Base-by-base conservation (phyloP, 2,329 filamentous ascomycete genomes). In the Neurospora sp. region DNA sequence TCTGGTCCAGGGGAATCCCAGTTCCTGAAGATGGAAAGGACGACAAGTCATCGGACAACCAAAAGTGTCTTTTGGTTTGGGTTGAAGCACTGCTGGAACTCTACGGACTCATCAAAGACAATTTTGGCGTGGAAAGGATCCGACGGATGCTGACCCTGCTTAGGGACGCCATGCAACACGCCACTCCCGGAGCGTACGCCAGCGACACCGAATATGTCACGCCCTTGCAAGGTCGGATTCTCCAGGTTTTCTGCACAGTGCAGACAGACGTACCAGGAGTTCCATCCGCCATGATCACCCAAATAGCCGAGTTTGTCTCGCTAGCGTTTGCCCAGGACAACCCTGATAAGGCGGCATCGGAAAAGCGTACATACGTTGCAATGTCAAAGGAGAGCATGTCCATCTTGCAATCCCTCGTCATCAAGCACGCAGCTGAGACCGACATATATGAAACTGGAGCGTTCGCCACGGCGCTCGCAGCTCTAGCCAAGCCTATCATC, bases 11-110 rank as follows among this genome's bases (percentile, higher is more conserved):
- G 46, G 86, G 87, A 1, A 83, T 91, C n/a, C 89, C 90, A 0
- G 80, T 84, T 3, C 79, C 82, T 1, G 80, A 80, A 39, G 74
- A 81, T 40, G 77, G 79, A 13, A 76, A 80, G 19, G 76, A 81
- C 15, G 81, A 85, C 46, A 84, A 84, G 67, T 79, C 82, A 0
- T 81, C 81, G 2, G 86, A 91, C 72, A 96, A 96, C 74, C 93
- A 97, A 77, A 90, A 90, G 70, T 93, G 92, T 11, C 86, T 95
- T n/a, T 82, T 92, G 38, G 91, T 93, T n/a, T 97, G 97, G 80
- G 87, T 96, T 1, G 86, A 89, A 28, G 86, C 91, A 1, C 86
- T 96, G 52, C 84, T 89, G 70, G 90, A 96, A 74, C 85, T 98
- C 1, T 97, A 97, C 76, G 86, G 88, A 0, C 85, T 97, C 5